Evolutionary conservation across 148 eudicot genomes (phyloP), one percentile per base, ranked within the genome.

Genomic region (Persicaria tinctoria): DNA sequence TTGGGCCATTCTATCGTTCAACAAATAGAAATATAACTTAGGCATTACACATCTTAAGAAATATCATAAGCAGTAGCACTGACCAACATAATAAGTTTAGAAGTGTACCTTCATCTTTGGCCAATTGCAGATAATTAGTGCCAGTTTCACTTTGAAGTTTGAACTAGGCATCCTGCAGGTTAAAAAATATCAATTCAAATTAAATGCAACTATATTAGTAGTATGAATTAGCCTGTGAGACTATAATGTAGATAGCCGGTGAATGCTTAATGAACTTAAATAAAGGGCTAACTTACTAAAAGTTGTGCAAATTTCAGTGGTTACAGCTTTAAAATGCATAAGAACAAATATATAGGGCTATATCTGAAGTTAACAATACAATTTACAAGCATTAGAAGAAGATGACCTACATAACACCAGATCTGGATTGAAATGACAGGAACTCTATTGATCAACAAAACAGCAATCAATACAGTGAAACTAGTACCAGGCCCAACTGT

Each of bases 401-500:
- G 13, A 23, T 23, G 27, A 32, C 41, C 41, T 32, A 23, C 27
- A 14, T 51, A 51, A 51, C 6, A 17, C 57, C 5, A 17, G 57
- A 4, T 54, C 57, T 54, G 57, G 57, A 63, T 10, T 9, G 41
- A 27, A 27, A 66, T 59, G 14, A 5, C 8, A 44, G 32, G 70
- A 66, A 66, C 48, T 66, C 8, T 13, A 16, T 66, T 66, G 70
- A 66, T 44, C 47, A 66, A 41, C 32, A 38, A 66, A 66, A 66
- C 68, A 60, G 68, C 68, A 60, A 60, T 60, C 68, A 60, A 60
- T 60, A 60, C 44, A 23, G 68, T 60, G 68, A 60, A 60, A 23
- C 44, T 66, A 66, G 70, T 66, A 66, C 44, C 46, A 66, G 70
- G 20, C 17, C 70, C 70, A 66, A 44, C 70, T 66, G 70, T 41